Conservation (phyloP, 805 yeast genomes). For the Schizosaccharomyces osmophilus region DNA sequence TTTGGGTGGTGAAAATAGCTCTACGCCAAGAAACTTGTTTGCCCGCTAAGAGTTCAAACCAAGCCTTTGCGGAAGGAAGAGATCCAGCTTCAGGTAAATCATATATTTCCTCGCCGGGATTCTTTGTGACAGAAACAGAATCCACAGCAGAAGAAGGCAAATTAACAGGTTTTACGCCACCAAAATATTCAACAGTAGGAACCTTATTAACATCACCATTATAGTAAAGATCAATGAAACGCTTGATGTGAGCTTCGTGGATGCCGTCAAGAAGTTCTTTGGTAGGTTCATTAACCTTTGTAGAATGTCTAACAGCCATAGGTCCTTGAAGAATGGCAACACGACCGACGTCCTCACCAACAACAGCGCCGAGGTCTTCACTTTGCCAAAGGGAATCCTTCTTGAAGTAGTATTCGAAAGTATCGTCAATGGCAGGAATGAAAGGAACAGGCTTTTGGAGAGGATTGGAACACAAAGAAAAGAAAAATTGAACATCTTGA, state of each 20-base stretch:
- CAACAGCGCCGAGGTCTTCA: slow-evolving; percentile 87
- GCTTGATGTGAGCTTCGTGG: slow-evolving; percentile 70
- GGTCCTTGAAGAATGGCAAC: slow-evolving; percentile 99
- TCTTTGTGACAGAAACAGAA: slow-evolving; percentile 4
- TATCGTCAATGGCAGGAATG: slow-evolving; percentile 81
- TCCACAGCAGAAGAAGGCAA: background rate
- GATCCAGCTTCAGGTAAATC: slow-evolving; percentile 16
- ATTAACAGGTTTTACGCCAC: slow-evolving; percentile 21
- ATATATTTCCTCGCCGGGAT: slow-evolving; percentile 15
- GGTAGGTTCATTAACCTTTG: slow-evolving; percentile 73
- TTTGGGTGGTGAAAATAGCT: slow-evolving; percentile 57
- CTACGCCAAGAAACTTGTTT: slow-evolving; percentile 61
- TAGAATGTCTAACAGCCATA: slow-evolving; percentile 84
- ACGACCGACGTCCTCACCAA: slow-evolving; percentile 87
- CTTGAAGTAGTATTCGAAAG: slow-evolving; percentile 88
- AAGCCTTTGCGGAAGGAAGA: slow-evolving; percentile 22
- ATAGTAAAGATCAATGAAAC: slow-evolving; percentile 38
- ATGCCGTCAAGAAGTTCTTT: slow-evolving; percentile 68
- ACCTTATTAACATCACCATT: slow-evolving; percentile 42
- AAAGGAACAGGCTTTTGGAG: slow-evolving; percentile 93
- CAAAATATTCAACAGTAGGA: slow-evolving; percentile 77
- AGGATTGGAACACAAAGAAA: slow-evolving; percentile 60
- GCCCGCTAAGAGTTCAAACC: slow-evolving; percentile 75
- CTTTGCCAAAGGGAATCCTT: slow-evolving; percentile 98
- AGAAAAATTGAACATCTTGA: slow-evolving; percentile 84